Percentiles rank a stretch among this genome's conserved stretches.
Evolutionary conservation across 2,329 filamentous ascomycete genomes (phyloP).

Genomic region (Diaporthe velutina): DNA sequence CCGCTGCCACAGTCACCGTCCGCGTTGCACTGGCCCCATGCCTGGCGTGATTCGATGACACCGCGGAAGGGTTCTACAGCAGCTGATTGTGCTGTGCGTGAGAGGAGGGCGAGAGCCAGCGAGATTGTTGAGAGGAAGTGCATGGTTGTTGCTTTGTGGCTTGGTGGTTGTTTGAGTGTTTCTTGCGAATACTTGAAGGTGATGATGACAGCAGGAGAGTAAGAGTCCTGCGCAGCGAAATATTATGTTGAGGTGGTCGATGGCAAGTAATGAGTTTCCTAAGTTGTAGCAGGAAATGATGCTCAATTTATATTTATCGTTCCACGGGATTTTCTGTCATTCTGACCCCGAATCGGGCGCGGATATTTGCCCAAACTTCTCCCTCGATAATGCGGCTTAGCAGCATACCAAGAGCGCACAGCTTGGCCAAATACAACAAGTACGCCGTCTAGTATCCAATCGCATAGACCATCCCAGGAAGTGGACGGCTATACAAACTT

Average conservation of each 20-base stretch:
- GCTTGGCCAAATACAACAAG: background rate
- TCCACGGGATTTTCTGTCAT: background rate
- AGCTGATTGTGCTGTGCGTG: background rate
- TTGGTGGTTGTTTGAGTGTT: background rate
- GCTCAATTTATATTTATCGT: background rate
- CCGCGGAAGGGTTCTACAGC: background rate
- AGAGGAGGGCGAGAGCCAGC: background rate
- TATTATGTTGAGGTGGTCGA: background rate
- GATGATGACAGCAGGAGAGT: background rate
- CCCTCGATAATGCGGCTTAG: background rate
- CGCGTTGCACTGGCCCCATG: background rate
- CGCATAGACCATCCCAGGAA: background rate
- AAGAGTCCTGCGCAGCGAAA: background rate
- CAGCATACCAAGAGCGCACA: background rate
- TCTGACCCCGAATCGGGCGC: background rate
- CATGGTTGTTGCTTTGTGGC: background rate
- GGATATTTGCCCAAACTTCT: background rate
- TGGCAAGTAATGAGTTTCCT: background rate
- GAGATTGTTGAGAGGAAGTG: background rate
- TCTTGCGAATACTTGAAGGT: background rate
- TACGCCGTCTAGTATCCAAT: background rate
- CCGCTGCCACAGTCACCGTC: slow-evolving; percentile 7
- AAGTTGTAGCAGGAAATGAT: background rate
- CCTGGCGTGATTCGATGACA: background rate
- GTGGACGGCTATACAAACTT: background rate